Conservation (phyloP, 2,329 filamentous ascomycete genomes). For the Hansfordia pulvinata region DNA sequence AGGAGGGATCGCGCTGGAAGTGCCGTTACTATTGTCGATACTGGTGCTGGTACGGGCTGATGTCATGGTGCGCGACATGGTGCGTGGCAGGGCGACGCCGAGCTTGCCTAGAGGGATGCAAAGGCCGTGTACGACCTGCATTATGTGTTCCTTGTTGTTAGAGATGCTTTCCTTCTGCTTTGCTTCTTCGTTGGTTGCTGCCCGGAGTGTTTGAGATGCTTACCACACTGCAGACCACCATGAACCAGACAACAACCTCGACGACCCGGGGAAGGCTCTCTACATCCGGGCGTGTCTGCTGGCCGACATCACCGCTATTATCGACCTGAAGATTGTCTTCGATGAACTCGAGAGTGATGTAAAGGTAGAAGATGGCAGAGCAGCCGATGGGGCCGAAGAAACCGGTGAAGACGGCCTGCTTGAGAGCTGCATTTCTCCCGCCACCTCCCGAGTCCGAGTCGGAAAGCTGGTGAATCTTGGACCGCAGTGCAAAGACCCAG, state of each 20-base stretch:
- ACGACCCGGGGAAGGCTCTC: conserved; percentile 50
- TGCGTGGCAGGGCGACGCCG: conserved; percentile 47
- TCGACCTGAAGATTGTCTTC: conserved; percentile 37
- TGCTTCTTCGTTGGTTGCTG: no score
- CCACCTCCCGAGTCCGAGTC: no score
- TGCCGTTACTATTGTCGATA: conserved; percentile 4
- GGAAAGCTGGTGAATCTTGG: conserved; percentile 67
- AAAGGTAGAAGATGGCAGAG: conserved; percentile 81
- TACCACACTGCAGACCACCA: conserved; percentile 71
- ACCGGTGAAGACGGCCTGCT: conserved; percentile 73
- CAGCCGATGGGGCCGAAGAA: conserved; percentile 93
- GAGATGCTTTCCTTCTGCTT: no score
- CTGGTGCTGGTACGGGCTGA: conserved; percentile 16
- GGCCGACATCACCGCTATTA: no score
- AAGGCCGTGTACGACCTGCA: conserved; percentile 68
- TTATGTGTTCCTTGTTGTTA: no score
- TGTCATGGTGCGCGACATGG: conserved; percentile 40
- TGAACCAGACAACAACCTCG: conserved; percentile 71
- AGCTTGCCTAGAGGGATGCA: conserved; percentile 67
- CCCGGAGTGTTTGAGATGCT: no score
- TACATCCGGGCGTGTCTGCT: conserved; percentile 51
- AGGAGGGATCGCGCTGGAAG: conserved; percentile 1
- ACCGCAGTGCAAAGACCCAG: conserved; percentile 60
- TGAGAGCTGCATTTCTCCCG: no score
- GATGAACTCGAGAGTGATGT: conserved; percentile 67